A percentile compares a stretch with the other conserved stretches of the same genome.
Evolutionary conservation across 768 basidiomycete species (phyloP).

Genomic region (Tephrocybe sp.): DNA sequence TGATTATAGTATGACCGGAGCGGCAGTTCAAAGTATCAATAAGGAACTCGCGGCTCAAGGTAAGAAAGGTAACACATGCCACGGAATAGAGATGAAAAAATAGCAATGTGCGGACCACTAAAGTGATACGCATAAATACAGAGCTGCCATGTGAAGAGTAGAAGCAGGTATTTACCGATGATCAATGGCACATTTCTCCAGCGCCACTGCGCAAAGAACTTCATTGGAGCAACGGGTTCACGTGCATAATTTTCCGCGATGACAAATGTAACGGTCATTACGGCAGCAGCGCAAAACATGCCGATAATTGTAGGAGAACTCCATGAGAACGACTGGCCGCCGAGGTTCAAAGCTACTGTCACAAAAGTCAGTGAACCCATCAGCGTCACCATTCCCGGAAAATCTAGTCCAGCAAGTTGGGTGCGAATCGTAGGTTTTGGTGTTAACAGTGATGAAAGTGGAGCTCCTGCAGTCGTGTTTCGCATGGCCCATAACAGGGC

Average conservation of each 20-base stretch:
- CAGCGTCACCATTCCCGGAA: slow-evolving; percentile 22
- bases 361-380: slow-evolving; percentile 20
- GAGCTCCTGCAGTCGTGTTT: background rate
- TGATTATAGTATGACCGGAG: background rate
- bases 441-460: background rate
- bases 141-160: background rate
- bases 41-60: background rate
- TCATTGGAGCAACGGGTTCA: slow-evolving; percentile 20
- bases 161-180: slow-evolving; percentile 15
- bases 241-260: slow-evolving; percentile 20
- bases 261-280: slow-evolving; percentile 19
- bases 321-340: slow-evolving; percentile 24
- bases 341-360: slow-evolving; percentile 23
- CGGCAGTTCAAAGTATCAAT: background rate
- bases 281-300: slow-evolving; percentile 19
- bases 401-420: slow-evolving; percentile 12
- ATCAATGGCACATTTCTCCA: slow-evolving; percentile 26
- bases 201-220: slow-evolving; percentile 21
- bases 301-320: slow-evolving; percentile 22
- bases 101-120: slow-evolving; percentile 18
- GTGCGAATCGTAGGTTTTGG: background rate
- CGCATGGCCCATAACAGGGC: slow-evolving; percentile 18
- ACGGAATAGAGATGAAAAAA: slow-evolving; percentile 23
- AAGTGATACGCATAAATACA: background rate
- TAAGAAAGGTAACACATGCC: slow-evolving; percentile 11